These are phyloP conservation scores for Emmonsia crescens DNA, from an alignment of 2,329 filamentous ascomycete genomes.

Conservation along the genomic window DNA sequence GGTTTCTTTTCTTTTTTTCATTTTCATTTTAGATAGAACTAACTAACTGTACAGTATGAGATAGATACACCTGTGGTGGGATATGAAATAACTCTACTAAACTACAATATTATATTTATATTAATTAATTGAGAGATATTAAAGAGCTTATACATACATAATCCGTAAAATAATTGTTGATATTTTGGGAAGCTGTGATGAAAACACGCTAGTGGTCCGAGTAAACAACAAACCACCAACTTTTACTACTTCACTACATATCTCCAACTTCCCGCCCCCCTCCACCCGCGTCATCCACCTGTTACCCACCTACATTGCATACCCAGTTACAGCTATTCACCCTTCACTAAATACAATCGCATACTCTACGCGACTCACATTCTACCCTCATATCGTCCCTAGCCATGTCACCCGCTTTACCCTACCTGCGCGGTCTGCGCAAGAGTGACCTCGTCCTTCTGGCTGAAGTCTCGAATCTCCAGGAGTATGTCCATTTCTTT, in stretches of 20 bases:
- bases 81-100: neutral
- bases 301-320: constrained; percentile 1
- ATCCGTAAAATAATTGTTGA: no score
- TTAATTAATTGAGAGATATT: neutral
- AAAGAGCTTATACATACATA: neutral
- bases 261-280: neutral
- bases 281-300: constrained; percentile 5
- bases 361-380: constrained; percentile 36
- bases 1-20: neutral
- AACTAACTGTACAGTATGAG: neutral
- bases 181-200: neutral
- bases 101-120: neutral
- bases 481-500: constrained; percentile 50
- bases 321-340: constrained; percentile 2
- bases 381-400: constrained; percentile 14
- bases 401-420: constrained; percentile 54
- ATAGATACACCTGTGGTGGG: neutral
- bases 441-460: constrained; percentile 70
- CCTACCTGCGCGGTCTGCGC: constrained; percentile 70
- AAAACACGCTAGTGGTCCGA: constrained; percentile 3
- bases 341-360: constrained; percentile 30
- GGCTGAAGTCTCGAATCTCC: constrained; percentile 58
- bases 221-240: neutral
- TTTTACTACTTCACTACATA: neutral
- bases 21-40: neutral